phyloP scores from a whole-genome alignment of 768 basidiomycete species.

The Cystofilobasidium bisporidii region DNA sequence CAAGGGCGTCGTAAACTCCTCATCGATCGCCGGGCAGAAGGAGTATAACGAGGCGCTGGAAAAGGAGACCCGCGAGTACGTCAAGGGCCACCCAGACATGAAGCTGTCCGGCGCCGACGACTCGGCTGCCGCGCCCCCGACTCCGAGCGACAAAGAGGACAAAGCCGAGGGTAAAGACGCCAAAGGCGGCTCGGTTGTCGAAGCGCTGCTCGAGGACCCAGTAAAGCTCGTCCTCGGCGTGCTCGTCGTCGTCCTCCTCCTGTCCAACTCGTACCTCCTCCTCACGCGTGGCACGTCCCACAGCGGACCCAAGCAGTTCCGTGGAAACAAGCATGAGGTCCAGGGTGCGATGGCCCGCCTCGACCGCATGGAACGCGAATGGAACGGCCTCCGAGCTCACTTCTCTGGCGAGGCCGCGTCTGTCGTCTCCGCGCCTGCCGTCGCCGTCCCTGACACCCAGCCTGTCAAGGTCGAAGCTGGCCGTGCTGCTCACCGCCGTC shows the following conservation, averaged over 20 bases:
- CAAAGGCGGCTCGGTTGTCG: neutral
- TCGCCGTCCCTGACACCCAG: neutral
- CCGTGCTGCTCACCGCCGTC: no score
- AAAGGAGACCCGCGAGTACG: conserved; percentile 15
- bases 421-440: neutral
- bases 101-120: conserved; percentile 8
- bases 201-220: neutral
- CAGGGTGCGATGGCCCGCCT: conserved; percentile 4
- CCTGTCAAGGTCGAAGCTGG: neutral
- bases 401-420: neutral
- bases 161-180: neutral
- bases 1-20: conserved; percentile 31
- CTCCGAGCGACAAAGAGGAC: neutral
- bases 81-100: conserved; percentile 26
- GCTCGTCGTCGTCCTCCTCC: neutral
- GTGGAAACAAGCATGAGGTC: neutral
- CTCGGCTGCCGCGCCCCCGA: conserved; percentile 3
- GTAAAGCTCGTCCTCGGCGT: neutral
- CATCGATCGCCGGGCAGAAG: conserved; percentile 29
- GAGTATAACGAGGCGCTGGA: conserved; percentile 30
- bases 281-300: neutral
- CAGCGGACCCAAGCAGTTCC: neutral
- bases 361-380: conserved; percentile 12
- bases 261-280: neutral
- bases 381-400: neutral